phyloP scores from a whole-genome alignment of 2,329 filamentous ascomycete species.

The Nigrospora osmanthi region DNA sequence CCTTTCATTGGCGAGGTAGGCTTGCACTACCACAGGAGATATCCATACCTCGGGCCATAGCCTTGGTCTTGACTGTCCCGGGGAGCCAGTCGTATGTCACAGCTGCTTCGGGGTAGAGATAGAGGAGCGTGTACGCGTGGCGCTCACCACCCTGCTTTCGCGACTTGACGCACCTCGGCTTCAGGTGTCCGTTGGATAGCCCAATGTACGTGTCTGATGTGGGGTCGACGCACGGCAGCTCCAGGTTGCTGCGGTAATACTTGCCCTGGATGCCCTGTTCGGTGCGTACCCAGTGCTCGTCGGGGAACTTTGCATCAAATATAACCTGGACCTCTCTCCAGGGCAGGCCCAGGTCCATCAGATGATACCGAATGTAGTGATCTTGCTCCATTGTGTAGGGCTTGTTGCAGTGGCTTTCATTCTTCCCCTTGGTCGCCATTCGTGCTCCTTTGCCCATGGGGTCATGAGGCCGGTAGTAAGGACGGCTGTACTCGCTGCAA shows the following conservation, averaged over 20 bases:
- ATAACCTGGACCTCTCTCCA: slow-evolving; percentile 12
- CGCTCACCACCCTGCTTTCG: slow-evolving; percentile 17
- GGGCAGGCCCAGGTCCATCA: slow-evolving; percentile 11
- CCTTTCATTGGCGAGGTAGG: too few relatives aligned
- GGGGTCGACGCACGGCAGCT: slow-evolving; percentile 12
- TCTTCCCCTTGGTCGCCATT: slow-evolving; percentile 1
- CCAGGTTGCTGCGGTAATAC: slow-evolving; percentile 19
- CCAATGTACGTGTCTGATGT: slow-evolving; percentile 12
- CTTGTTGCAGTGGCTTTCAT: slow-evolving; percentile 17
- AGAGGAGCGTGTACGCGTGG: slow-evolving; percentile 16
- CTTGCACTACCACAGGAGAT: too few relatives aligned
- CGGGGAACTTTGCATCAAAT: slow-evolving; percentile 15
- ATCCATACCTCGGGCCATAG: too few relatives aligned
- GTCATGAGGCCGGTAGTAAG: background rate
- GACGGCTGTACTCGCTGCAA: too few relatives aligned
- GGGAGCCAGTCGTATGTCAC: slow-evolving; percentile 10
- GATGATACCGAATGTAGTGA: slow-evolving; percentile 20
- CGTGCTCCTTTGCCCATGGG: background rate
- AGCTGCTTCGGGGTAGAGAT: slow-evolving; percentile 39
- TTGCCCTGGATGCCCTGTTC: slow-evolving; percentile 20
- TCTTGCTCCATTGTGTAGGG: slow-evolving; percentile 20
- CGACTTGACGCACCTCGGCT: slow-evolving; percentile 8
- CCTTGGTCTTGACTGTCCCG: too few relatives aligned
- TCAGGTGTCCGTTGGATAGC: slow-evolving; percentile 17
- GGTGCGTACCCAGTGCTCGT: slow-evolving; percentile 9